These are phyloP conservation scores for Oldenlandia corymbosa DNA, from an alignment of 257 asterid species.

Conservation along the genomic window DNA sequence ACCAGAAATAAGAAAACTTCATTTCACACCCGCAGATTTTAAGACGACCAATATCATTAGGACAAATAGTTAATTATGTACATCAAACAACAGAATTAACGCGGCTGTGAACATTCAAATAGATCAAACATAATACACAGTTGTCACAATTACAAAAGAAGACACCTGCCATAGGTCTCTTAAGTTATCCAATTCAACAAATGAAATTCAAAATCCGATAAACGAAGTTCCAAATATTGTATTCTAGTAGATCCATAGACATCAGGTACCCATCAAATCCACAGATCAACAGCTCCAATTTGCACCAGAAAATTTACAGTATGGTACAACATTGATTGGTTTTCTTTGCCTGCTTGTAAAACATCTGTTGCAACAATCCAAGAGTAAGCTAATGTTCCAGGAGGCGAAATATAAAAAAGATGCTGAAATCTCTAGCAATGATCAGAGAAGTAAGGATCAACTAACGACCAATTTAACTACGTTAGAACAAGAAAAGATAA, in stretches of 20 bases:
- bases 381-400: constrained; percentile 4
- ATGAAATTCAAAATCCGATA: not conserved
- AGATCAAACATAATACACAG: too few relatives aligned
- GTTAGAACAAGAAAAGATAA: too few relatives aligned
- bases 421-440: not conserved
- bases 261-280: constrained; percentile 10
- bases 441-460: not conserved
- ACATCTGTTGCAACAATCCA: constrained; percentile 50
- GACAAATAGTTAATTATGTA: not conserved
- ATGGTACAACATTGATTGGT: constrained; percentile 79
- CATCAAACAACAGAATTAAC: too few relatives aligned
- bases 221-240: not conserved
- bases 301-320: constrained; percentile 34
- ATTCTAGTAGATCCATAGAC: not conserved
- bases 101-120: too few relatives aligned
- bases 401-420: not conserved
- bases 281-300: constrained; percentile 7
- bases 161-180: not conserved
- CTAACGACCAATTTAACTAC: too few relatives aligned
- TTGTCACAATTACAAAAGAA: constrained; percentile 2
- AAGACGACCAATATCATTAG: not conserved
- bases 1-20: too few relatives aligned
- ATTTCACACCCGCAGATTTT: too few relatives aligned
- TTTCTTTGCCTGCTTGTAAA: constrained; percentile 92
- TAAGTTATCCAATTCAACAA: not conserved